phyloP scores from a whole-genome alignment of 2,329 filamentous ascomycete species.

The Diaporthe australafricana region DNA sequence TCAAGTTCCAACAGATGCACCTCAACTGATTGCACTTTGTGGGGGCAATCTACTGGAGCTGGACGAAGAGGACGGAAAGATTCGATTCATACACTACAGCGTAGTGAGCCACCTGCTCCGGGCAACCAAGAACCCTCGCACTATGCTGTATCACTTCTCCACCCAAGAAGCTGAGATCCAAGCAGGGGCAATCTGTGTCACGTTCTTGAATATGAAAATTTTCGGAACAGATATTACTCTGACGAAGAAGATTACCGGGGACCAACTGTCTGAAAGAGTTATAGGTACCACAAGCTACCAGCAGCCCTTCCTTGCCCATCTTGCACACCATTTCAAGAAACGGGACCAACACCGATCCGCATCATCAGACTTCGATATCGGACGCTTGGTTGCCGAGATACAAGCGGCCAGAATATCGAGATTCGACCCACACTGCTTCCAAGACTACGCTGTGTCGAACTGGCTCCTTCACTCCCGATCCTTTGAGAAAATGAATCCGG shows the following conservation, averaged over 20 bases:
- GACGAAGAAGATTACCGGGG: not conserved
- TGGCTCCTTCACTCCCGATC: not conserved
- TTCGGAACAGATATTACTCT: not conserved
- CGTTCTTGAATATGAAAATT: not conserved
- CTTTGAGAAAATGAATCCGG: not conserved
- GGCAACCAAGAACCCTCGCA: not conserved
- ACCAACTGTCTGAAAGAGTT: not conserved
- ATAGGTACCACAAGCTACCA: not conserved
- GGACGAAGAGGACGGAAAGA: slow-evolving; percentile 12
- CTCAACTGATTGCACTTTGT: no score
- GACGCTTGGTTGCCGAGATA: not conserved
- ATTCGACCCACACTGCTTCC: not conserved
- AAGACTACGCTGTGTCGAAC: not conserved
- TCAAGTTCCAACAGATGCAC: not conserved
- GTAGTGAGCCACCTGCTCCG: not conserved
- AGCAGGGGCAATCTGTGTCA: slow-evolving; percentile 2
- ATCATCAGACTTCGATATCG: not conserved
- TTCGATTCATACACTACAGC: slow-evolving; percentile 26
- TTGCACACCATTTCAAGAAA: not conserved
- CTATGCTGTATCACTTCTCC: not conserved
- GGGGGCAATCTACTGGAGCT: no score
- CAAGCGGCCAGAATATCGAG: not conserved
- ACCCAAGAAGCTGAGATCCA: not conserved
- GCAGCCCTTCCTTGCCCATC: not conserved
- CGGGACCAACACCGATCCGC: not conserved